Evolutionary conservation across 495 filamentous ascomycete species (phyloP).

Genomic region (Trichoderma virens): DNA sequence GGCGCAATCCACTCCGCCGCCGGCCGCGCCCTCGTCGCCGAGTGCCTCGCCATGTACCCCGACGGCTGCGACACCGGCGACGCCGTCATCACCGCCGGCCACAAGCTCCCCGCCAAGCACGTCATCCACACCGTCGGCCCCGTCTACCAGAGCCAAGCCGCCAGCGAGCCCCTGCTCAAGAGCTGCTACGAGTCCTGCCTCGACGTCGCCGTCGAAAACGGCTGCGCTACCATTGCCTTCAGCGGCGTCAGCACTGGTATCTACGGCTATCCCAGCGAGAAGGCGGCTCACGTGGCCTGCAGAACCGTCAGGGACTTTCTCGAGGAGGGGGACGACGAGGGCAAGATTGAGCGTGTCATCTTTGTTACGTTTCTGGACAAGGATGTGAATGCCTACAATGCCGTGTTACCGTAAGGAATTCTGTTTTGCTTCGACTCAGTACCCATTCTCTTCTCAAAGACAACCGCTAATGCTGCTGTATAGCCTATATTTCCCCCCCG

Average conservation of each 20-base stretch:
- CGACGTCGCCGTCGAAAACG: slow-evolving; percentile 58
- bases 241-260: slow-evolving; percentile 76
- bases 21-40: slow-evolving; percentile 55
- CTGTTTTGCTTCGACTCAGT: neutral
- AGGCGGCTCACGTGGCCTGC: slow-evolving; percentile 63
- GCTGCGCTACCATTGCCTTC: slow-evolving; percentile 70
- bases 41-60: slow-evolving; percentile 51
- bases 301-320: slow-evolving; percentile 65
- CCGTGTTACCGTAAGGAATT: slow-evolving; percentile 58
- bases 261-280: slow-evolving; percentile 74
- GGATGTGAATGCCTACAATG: slow-evolving; percentile 65
- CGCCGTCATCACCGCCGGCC: slow-evolving; percentile 77
- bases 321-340: slow-evolving; percentile 43
- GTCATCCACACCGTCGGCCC: slow-evolving; percentile 92
- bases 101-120: slow-evolving; percentile 63
- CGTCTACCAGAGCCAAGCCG: slow-evolving; percentile 47
- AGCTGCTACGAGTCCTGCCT: slow-evolving; percentile 72
- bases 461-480: neutral
- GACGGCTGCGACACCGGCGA: slow-evolving; percentile 67
- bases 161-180: slow-evolving; percentile 45
- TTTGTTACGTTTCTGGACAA: slow-evolving; percentile 76
- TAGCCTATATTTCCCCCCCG: neutral
- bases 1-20: slow-evolving; percentile 83
- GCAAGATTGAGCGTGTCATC: slow-evolving; percentile 60
- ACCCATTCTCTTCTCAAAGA: no score